Conservation (phyloP, 768 basidiomycete genomes). For the Rossbeevera mucosa region DNA sequence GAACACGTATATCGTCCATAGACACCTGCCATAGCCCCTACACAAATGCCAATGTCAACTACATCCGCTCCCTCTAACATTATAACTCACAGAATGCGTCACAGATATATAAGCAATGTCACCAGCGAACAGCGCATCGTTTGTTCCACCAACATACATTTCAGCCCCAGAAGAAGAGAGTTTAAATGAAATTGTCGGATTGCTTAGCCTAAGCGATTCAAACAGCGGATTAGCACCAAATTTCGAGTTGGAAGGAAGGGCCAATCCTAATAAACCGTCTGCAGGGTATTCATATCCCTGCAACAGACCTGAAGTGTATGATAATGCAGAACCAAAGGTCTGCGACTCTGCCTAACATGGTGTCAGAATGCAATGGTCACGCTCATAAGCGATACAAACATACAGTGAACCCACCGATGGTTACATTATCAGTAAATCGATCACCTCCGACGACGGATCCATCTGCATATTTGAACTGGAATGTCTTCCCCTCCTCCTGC, state of each 20-base stretch:
- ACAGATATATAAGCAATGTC: background rate
- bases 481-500: background rate
- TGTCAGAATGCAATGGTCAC: background rate
- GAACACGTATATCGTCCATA: background rate
- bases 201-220: background rate
- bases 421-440: background rate
- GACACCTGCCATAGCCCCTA: background rate
- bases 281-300: background rate
- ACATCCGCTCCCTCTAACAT: background rate
- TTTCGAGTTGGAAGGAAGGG: background rate
- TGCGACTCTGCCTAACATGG: background rate
- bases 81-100: background rate
- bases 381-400: background rate
- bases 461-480: background rate
- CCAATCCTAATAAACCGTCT: background rate
- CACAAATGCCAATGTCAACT: background rate
- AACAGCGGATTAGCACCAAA: background rate
- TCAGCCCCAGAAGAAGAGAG: background rate
- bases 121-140: background rate
- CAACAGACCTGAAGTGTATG: background rate
- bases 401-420: background rate
- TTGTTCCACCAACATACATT: background rate
- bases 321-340: background rate
- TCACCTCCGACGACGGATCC: background rate
- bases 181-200: background rate